Conservation (phyloP, 1,284 basidiomycete species). For the Neonothopanus nambi region DNA sequence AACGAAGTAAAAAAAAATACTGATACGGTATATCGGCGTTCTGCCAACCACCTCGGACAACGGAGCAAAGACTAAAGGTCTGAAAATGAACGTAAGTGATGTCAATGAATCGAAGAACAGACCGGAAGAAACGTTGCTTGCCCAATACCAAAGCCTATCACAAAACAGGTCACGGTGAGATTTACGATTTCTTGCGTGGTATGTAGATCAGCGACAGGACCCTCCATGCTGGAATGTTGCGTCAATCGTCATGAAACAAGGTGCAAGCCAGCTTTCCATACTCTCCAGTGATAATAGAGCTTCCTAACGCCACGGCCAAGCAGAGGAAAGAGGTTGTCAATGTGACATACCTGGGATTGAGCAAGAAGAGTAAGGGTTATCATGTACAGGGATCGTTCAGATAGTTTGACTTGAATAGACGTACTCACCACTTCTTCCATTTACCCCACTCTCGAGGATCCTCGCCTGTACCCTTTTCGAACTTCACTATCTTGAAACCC, state of each 20-base stretch:
- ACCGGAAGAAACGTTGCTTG: constrained; percentile 13
- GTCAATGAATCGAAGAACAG: neutral
- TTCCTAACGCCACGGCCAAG: constrained; percentile 36
- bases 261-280: constrained; percentile 21
- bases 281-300: constrained; percentile 42
- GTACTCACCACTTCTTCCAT: constrained; percentile 33
- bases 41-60: constrained; percentile 47
- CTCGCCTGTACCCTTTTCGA: constrained; percentile 35
- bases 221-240: constrained; percentile 27
- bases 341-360: constrained; percentile 34
- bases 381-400: no score
- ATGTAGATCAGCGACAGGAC: constrained; percentile 31
- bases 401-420: no score
- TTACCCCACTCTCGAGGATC: constrained; percentile 37
- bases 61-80: constrained; percentile 38
- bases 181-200: constrained; percentile 36
- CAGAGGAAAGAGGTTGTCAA: constrained; percentile 35
- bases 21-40: constrained; percentile 52
- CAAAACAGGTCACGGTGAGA: constrained; percentile 39
- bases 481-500: constrained; percentile 33
- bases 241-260: neutral
- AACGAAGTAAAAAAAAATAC: constrained; percentile 59
- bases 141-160: constrained; percentile 42
- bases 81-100: no score
- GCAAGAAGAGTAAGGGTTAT: neutral